Percentiles rank a stretch among this genome's conserved stretches.
Evolutionary conservation across 257 asterid genomes (phyloP).

Genomic region (Petunia axillaris): DNA sequence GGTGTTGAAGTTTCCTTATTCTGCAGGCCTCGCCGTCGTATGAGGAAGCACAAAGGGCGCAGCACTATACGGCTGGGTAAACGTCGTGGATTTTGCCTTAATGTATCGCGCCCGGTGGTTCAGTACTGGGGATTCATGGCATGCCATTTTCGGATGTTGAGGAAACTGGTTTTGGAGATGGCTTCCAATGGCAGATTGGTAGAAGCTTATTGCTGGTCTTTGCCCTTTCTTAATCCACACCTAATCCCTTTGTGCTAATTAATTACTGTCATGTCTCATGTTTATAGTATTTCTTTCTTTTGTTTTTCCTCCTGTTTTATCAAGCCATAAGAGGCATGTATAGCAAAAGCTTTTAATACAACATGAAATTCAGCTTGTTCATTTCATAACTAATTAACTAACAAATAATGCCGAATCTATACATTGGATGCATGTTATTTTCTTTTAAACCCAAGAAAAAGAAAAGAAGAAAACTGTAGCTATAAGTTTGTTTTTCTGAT

Average conservation of each 20-base stretch:
- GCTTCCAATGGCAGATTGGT: conserved; percentile 39
- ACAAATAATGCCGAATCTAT: no score
- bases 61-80: conserved; percentile 49
- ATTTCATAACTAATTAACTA: no score
- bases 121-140: conserved; percentile 36
- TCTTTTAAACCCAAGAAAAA: no score
- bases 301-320: neutral
- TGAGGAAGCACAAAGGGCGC: conserved; percentile 41
- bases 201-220: conserved; percentile 54
- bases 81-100: conserved; percentile 48
- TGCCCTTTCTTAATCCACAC: conserved; percentile 52
- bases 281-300: neutral
- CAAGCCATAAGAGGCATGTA: no score
- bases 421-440: no score
- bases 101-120: conserved; percentile 44
- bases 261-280: neutral
- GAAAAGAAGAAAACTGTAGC: no score
- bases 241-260: conserved; percentile 48
- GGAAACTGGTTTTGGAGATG: conserved; percentile 42
- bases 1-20: conserved; percentile 30
- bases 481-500: no score
- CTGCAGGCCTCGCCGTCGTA: conserved; percentile 36
- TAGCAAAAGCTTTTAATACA: no score
- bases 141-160: conserved; percentile 38
- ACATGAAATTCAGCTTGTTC: no score